Evolutionary conservation across 2,329 filamentous ascomycete genomes (phyloP).

Genomic region (Fusarium hainanense): DNA sequence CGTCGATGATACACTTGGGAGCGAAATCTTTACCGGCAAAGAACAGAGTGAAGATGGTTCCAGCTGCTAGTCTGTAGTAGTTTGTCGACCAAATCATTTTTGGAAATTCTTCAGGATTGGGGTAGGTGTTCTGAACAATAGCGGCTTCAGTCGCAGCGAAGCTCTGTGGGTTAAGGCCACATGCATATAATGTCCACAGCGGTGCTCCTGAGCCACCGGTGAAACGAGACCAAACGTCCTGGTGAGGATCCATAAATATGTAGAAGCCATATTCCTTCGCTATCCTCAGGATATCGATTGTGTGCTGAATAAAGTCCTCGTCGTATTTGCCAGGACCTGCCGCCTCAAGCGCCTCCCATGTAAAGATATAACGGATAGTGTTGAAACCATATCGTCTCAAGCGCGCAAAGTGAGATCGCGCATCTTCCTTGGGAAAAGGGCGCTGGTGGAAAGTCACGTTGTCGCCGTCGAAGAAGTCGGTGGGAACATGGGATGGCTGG

Average conservation of each 20-base stretch:
- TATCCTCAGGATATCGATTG: constrained; percentile 82
- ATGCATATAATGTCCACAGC: constrained; percentile 97
- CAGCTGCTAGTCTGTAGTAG: constrained; percentile 86
- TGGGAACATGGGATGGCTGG: constrained; percentile 79
- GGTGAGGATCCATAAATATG: constrained; percentile 98
- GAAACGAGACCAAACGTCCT: constrained; percentile 98
- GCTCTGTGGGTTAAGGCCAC: constrained; percentile 85
- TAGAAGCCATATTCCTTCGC: constrained; percentile 94
- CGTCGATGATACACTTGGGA: constrained; percentile 94
- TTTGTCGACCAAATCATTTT: constrained; percentile 99
- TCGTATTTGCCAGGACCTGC: constrained; percentile 92
- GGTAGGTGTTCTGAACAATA: constrained; percentile 93
- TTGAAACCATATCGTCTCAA: constrained; percentile 94
- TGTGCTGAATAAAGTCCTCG: constrained; percentile 92
- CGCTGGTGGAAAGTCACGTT: constrained; percentile 88
- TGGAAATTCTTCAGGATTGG: constrained; percentile 84
- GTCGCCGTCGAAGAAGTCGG: constrained; percentile 92
- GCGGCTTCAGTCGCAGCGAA: constrained; percentile 91
- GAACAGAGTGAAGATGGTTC: constrained; percentile 94
- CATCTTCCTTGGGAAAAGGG: constrained; percentile 85
- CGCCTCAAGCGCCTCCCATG: constrained; percentile 98
- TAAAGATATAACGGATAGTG: constrained; percentile 95
- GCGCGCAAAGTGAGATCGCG: constrained; percentile 85
- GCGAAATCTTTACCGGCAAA: constrained; percentile 92
- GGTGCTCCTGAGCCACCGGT: constrained; percentile 95